Percentiles rank a stretch among this genome's conserved stretches.
phyloP scores from a whole-genome alignment of 352 stramenopile genomes.

The Hyaloperonospora brassicae region DNA sequence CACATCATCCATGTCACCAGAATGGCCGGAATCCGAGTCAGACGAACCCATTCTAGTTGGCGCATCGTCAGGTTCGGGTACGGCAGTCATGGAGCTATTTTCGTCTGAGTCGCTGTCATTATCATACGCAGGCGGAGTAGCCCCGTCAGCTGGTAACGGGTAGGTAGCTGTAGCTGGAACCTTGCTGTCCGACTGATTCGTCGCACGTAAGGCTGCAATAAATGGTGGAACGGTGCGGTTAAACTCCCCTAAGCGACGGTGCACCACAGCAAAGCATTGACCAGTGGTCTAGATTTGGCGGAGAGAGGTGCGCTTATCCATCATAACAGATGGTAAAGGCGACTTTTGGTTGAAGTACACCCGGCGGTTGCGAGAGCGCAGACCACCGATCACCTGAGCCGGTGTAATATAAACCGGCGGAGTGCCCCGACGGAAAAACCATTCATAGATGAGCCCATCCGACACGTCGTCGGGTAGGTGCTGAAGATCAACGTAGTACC shows the following conservation, averaged over 20 bases:
- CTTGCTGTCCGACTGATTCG: not conserved
- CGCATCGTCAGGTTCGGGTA: not conserved
- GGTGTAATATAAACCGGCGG: not conserved
- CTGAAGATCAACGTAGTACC: not conserved
- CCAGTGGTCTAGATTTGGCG: not conserved
- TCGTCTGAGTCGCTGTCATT: not conserved
- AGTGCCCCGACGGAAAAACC: not conserved
- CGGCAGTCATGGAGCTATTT: no score
- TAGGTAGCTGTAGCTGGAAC: not conserved
- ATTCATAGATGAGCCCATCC: slow-evolving; percentile 11
- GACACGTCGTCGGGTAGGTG: not conserved
- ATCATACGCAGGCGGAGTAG: not conserved
- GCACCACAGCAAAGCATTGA: not conserved
- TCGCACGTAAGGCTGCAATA: not conserved
- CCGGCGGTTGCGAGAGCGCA: no score
- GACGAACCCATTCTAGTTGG: not conserved
- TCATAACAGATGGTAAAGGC: not conserved
- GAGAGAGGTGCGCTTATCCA: not conserved
- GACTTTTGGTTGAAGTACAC: not conserved
- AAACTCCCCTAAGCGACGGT: not conserved
- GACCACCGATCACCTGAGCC: no score
- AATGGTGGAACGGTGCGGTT: not conserved
- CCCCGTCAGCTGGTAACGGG: no score
- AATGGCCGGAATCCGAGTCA: not conserved
- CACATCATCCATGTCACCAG: no score